phyloP scores from a whole-genome alignment of 2,329 filamentous ascomycete species.

The Mycogone perniciosa region DNA sequence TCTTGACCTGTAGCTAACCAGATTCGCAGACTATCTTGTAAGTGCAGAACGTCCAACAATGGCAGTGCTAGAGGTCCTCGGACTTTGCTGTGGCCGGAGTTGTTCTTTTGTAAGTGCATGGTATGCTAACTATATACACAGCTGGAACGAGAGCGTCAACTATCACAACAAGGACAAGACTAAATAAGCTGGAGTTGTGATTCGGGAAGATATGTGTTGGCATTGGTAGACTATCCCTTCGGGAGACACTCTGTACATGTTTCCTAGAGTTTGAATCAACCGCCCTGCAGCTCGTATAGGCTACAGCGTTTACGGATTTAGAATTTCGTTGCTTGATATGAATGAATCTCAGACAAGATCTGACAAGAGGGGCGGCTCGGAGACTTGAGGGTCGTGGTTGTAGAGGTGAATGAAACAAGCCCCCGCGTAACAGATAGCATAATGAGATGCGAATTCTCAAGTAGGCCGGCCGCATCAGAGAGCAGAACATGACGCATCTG shows the following conservation, averaged over 20 bases:
- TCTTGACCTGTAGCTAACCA: slow-evolving; percentile 21
- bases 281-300: neutral
- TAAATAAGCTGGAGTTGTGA: slow-evolving; percentile 30
- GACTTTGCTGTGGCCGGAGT: neutral
- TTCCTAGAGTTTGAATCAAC: slow-evolving; percentile 17
- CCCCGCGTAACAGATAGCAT: neutral
- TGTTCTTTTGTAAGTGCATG: neutral
- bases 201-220: slow-evolving; percentile 15
- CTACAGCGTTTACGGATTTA: neutral
- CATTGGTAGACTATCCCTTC: slow-evolving; percentile 24
- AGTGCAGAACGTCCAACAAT: slow-evolving; percentile 15
- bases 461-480: too few relatives aligned
- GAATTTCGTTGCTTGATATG: neutral
- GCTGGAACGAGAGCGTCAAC: slow-evolving; percentile 95
- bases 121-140: slow-evolving; percentile 24
- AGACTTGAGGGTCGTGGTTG: neutral
- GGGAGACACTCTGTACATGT: slow-evolving; percentile 27
- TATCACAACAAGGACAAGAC: slow-evolving; percentile 90
- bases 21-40: slow-evolving; percentile 47
- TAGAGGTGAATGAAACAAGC: neutral
- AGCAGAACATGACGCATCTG: too few relatives aligned
- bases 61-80: too few relatives aligned
- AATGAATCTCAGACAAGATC: neutral
- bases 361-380: neutral
- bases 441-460: neutral